Conservation (phyloP, 2,329 filamentous ascomycete genomes). For the Pestalotiopsis sp. region DNA sequence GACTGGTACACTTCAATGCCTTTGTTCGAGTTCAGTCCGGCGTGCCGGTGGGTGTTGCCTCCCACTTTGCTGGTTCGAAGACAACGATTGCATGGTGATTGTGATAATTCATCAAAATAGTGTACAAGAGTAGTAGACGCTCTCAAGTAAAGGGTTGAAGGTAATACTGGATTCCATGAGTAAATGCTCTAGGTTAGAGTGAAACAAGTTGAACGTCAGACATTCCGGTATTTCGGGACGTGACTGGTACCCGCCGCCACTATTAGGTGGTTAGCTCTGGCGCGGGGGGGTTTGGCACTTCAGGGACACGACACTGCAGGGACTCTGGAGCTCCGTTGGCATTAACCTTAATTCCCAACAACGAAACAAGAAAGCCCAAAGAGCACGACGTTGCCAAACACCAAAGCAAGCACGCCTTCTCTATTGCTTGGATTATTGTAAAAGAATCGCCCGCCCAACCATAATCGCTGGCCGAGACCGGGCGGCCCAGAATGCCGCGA, state of each 20-base stretch:
- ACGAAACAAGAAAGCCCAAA: background rate
- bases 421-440: background rate
- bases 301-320: background rate
- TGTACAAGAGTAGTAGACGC: too few relatives aligned
- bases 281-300: background rate
- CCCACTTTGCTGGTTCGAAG: too few relatives aligned
- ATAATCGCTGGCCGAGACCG: background rate
- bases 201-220: background rate
- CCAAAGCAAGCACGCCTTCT: background rate
- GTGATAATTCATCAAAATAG: too few relatives aligned
- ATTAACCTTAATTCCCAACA: conserved; percentile 5
- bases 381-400: background rate
- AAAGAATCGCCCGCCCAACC: background rate
- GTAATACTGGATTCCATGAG: background rate
- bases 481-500: conserved; percentile 6
- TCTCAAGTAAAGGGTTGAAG: too few relatives aligned
- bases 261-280: too few relatives aligned
- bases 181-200: background rate
- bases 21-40: too few relatives aligned
- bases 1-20: too few relatives aligned
- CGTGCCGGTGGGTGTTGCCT: too few relatives aligned
- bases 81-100: too few relatives aligned
- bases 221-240: background rate
- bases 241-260: background rate
- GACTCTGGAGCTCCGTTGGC: conserved; percentile 6